Conservation (phyloP, 78 protist genomes). For the Dictyostelium brefeldianum region DNA sequence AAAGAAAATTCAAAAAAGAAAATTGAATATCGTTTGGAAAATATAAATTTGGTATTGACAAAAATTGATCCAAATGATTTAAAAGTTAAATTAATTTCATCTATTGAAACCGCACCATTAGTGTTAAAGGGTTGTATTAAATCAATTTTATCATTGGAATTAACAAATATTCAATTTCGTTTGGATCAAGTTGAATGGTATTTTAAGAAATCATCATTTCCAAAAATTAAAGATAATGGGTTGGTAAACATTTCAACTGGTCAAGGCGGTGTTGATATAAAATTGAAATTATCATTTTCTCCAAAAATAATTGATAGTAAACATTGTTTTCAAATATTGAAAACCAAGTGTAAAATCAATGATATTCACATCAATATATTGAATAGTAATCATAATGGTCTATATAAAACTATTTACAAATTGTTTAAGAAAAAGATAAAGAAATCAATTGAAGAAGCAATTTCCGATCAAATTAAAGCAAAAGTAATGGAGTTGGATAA, state of each 20-base stretch:
- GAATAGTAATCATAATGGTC: conserved; percentile 47
- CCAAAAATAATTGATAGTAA: conserved; percentile 27
- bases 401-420: conserved; percentile 52
- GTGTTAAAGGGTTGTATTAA: conserved; percentile 16
- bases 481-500: conserved; percentile 1
- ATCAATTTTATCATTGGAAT: conserved; percentile 33
- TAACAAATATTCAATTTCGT: conserved; percentile 58
- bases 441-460: conserved; percentile 28
- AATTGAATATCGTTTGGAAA: conserved; percentile 47
- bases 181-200: conserved; percentile 57
- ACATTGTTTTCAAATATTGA: conserved; percentile 6
- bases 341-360: conserved; percentile 45
- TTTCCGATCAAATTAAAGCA: conserved; percentile 1
- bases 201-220: conserved; percentile 33
- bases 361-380: conserved; percentile 36
- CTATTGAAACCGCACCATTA: conserved; percentile 33
- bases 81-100: conserved; percentile 15
- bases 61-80: conserved; percentile 57
- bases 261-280: conserved; percentile 42
- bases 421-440: conserved; percentile 56
- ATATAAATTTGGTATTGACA: conserved; percentile 51
- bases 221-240: conserved; percentile 64
- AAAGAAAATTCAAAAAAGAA: conserved; percentile 41
- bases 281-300: conserved; percentile 50
- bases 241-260: conserved; percentile 47